A percentile compares a stretch with the other conserved stretches of the same genome.
Conservation (phyloP, 2,329 filamentous ascomycete genomes). For the Penicillium sumatraense region DNA sequence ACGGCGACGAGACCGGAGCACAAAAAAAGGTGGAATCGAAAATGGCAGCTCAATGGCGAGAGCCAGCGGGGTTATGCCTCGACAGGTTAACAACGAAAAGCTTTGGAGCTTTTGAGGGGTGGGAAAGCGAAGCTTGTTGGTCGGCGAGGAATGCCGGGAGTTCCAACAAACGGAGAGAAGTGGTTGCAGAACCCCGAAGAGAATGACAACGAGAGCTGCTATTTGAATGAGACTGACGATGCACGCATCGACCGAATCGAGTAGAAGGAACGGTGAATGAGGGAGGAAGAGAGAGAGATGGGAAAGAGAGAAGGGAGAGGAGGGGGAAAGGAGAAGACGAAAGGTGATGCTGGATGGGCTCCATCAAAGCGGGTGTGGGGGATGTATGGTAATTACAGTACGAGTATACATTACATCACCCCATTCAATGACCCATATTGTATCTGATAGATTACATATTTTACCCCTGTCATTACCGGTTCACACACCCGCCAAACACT, state of each 20-base stretch:
- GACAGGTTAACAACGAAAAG: slow-evolving; percentile 13
- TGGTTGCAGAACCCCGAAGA: slow-evolving; percentile 29
- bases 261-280: slow-evolving; percentile 51
- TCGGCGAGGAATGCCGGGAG: slow-evolving; percentile 15
- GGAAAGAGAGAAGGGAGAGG: slow-evolving; percentile 16
- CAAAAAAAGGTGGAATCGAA: slow-evolving; percentile 12
- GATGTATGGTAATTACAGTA: slow-evolving; percentile 13
- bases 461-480: slow-evolving; percentile 8
- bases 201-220: slow-evolving; percentile 31
- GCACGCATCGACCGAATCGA: slow-evolving; percentile 38
- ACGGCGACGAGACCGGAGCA: slow-evolving; percentile 11
- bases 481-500: slow-evolving; percentile 5
- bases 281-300: slow-evolving; percentile 28
- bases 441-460: no score
- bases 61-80: slow-evolving; percentile 11
- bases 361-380: slow-evolving; percentile 33
- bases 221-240: slow-evolving; percentile 35
- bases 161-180: slow-evolving; percentile 9
- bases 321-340: slow-evolving; percentile 29
- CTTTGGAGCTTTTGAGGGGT: no score
- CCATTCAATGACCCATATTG: no score
- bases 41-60: slow-evolving; percentile 12
- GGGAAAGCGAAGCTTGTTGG: slow-evolving; percentile 26
- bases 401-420: not conserved
- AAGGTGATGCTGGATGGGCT: slow-evolving; percentile 32